Evolutionary conservation across 257 asterid species (phyloP), one percentile per base, ranked within the genome.

Genomic region (Solanum phureja): DNA sequence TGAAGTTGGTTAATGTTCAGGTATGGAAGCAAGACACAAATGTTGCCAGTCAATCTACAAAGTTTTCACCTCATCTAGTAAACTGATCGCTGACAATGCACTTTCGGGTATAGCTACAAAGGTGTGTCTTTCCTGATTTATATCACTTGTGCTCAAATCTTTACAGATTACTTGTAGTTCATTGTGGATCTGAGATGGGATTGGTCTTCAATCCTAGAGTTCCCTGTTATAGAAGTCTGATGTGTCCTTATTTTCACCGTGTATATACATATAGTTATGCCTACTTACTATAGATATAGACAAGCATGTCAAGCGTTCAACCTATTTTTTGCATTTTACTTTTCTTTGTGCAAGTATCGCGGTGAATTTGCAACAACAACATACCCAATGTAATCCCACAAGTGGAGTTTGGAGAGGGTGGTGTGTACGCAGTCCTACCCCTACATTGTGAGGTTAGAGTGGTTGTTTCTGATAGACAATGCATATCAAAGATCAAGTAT

Each of bases 21-120:
- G 99, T 84, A 97, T 97, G 99, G 99, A 97, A 92, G 95, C 96
- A 81, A 93, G 98, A 35, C 97, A 97, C 76, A 93, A 93, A 87
- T 95, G 99, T 88, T 97, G 98, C 84, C 92, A 95, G 91, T 95
- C 97, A 88, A 91, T 97, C 87, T 87, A 87, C 91, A 90, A 87
- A 88, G 93, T 90, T 72, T 88, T 95, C 83, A 31, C 93, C 11
- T 94, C 96, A 46, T 93, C 97, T 60, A 85, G 88, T 87, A 94
- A 90, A 90, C 95, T 93, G 87, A 64, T 84, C 60, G 88, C 91
- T 88, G 96, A 97, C 82, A 93, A 95, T 90, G 89, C 94, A 86
- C 88, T 91, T 58, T 87, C 93, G 76, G 91, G 75, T 87, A 64
- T 92, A 64, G 91, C 94, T 89, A 90, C 95, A 52, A 94, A 95